phyloP scores from a whole-genome alignment of 768 basidiomycete genomes.

The Leccinum subgranulosum region DNA sequence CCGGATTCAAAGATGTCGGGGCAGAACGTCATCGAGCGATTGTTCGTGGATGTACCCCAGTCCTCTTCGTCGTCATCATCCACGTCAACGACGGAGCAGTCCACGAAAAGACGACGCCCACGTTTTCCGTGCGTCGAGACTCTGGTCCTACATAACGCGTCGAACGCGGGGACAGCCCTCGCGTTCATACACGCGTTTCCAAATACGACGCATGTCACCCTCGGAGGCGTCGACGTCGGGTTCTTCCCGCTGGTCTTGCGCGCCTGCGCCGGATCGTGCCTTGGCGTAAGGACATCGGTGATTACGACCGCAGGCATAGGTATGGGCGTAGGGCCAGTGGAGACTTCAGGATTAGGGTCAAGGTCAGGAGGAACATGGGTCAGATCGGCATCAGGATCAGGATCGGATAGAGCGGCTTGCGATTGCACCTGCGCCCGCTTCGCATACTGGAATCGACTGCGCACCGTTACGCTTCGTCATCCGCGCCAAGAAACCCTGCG shows the following conservation, averaged over 20 bases:
- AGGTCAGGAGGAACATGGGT: neutral
- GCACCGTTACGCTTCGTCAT: constrained; percentile 20
- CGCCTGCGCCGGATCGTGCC: neutral
- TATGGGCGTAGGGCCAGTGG: neutral
- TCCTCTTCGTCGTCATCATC: neutral
- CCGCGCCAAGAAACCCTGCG: constrained; percentile 21
- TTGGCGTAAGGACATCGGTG: neutral
- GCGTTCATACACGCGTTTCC: constrained; percentile 30
- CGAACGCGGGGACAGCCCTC: constrained; percentile 20
- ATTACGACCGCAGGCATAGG: neutral
- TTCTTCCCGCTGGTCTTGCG: constrained; percentile 20
- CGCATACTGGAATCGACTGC: constrained; percentile 19
- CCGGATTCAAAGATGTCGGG: constrained; percentile 29
- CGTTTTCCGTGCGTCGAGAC: constrained; percentile 28
- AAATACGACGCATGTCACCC: constrained; percentile 12
- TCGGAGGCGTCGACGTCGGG: constrained; percentile 28
- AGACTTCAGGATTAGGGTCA: neutral
- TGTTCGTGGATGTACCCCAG: constrained; percentile 17
- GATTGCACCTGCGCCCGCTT: constrained; percentile 6
- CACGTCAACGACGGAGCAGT: neutral
- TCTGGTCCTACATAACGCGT: constrained; percentile 25
- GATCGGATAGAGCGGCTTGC: neutral
- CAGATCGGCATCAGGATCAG: neutral
- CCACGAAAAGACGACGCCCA: constrained; percentile 12
- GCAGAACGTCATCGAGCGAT: constrained; percentile 23